Evolutionary conservation across 768 basidiomycete species (phyloP), one percentile per base, ranked within the genome.

Genomic region (Suillus alpinus): DNA sequence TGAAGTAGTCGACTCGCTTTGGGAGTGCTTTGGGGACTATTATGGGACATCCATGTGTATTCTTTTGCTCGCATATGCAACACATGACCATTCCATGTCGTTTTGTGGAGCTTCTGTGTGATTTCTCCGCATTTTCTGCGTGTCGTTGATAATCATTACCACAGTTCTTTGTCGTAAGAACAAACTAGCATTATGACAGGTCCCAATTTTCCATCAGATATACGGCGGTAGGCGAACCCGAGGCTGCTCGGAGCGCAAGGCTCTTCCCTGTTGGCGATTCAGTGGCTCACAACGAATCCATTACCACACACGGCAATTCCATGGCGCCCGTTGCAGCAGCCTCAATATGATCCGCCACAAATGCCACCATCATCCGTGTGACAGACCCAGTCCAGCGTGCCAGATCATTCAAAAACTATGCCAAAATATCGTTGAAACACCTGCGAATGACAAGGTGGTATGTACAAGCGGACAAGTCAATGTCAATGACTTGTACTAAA

Each of bases 1-100:
- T 94, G 78, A 95, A 94, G 87, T 91, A 90, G 85, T 85, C 64
- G 39, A 62, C 49, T 67, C 64, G 58, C 60, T 57, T 49, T 63
- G 60, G 39, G 53, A 29, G 31, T 57, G 56, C n/a, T 23, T 39
- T 6, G 43, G 36, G 57, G 59, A 56, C 36, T 51, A 59, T 59
- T 59, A 61, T 61, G 60, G 49, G 57, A 56, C 49, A 59, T 43
- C 44, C 56, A 55, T 63, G 57, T 68, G 68, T 70, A 68, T 59
- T 69, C 63, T 65, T 16, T 20, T 20, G 47, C 52, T 56, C 57
- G 58, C 64, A 60, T 68, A 66, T 73, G 55, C 63, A 65, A 60
- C 61, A 51, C 61, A 62, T 60, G 40, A 61, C 37, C 61, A 57
- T 57, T 20, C 46, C 23, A 31, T 55, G 34, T 59, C 53, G 29